phyloP scores from a whole-genome alignment of 2,329 filamentous ascomycete genomes.

The Ascosphaera aggregata region DNA sequence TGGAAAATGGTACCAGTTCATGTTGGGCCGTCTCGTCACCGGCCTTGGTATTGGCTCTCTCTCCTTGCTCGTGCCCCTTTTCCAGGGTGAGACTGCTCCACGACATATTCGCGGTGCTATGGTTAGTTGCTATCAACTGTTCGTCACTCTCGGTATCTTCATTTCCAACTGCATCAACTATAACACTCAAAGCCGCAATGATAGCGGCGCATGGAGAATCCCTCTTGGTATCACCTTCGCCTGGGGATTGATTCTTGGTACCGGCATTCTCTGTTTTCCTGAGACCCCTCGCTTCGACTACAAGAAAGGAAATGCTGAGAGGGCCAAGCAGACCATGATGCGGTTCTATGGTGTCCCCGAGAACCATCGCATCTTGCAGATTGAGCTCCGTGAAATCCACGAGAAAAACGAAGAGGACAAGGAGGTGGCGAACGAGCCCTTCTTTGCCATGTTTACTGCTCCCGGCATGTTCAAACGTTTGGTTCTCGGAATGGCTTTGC shows the following conservation, averaged over 20 bases:
- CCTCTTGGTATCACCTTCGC: constrained; percentile 35
- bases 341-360: constrained; percentile 31
- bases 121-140: constrained; percentile 24
- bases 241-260: constrained; percentile 30
- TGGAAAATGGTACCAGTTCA: constrained; percentile 21
- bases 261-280: constrained; percentile 31
- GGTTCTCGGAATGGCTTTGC: constrained; percentile 21
- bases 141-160: constrained; percentile 27
- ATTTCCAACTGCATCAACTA: constrained; percentile 26
- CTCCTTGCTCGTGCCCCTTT: constrained; percentile 24
- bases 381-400: constrained; percentile 35
- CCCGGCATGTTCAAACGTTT: constrained; percentile 25
- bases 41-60: constrained; percentile 25
- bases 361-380: constrained; percentile 30
- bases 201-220: constrained; percentile 25
- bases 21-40: constrained; percentile 23
- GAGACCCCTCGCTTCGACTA: constrained; percentile 37
- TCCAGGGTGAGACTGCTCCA: constrained; percentile 24
- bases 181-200: constrained; percentile 18
- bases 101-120: constrained; percentile 25
- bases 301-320: constrained; percentile 27
- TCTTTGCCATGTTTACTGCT: constrained; percentile 23
- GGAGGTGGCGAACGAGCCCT: constrained; percentile 16
- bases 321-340: constrained; percentile 28
- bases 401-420: constrained; percentile 33